Conservation (phyloP, 2,329 filamentous ascomycete genomes). For the Rhinocladiella similis region DNA sequence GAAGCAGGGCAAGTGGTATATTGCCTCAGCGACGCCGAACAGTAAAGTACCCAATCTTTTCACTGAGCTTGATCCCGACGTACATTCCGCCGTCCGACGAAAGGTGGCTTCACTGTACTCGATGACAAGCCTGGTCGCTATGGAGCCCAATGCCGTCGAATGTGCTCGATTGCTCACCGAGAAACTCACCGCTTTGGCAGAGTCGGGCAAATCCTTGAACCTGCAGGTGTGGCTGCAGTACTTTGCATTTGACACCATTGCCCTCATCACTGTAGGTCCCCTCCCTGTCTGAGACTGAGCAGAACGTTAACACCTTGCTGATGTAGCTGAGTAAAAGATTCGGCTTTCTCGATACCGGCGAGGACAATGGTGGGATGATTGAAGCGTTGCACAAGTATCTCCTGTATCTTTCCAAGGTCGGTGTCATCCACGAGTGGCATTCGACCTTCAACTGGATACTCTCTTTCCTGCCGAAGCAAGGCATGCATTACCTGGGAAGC, state of each 20-base stretch:
- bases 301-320: neutral
- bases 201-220: conserved; percentile 30
- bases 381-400: conserved; percentile 37
- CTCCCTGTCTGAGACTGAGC: neutral
- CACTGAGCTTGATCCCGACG: conserved; percentile 70
- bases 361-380: conserved; percentile 38
- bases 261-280: conserved; percentile 32
- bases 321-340: conserved; percentile 35
- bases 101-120: conserved; percentile 65
- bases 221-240: conserved; percentile 40
- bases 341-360: conserved; percentile 36
- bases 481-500: conserved; percentile 35
- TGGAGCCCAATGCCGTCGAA: conserved; percentile 73
- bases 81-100: conserved; percentile 74
- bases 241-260: conserved; percentile 38
- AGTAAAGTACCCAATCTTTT: conserved; percentile 46
- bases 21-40: conserved; percentile 7
- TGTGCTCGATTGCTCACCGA: conserved; percentile 55
- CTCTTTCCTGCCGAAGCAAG: conserved; percentile 32
- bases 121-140: conserved; percentile 23
- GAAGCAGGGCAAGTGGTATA: conserved; percentile 15
- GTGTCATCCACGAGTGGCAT: conserved; percentile 45
- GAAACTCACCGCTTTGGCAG: conserved; percentile 34
- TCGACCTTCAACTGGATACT: conserved; percentile 34
- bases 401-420: conserved; percentile 42